These are phyloP conservation scores for Crotalaria pallida DNA, from an alignment of 306 rosid species.

Conservation along the genomic window DNA sequence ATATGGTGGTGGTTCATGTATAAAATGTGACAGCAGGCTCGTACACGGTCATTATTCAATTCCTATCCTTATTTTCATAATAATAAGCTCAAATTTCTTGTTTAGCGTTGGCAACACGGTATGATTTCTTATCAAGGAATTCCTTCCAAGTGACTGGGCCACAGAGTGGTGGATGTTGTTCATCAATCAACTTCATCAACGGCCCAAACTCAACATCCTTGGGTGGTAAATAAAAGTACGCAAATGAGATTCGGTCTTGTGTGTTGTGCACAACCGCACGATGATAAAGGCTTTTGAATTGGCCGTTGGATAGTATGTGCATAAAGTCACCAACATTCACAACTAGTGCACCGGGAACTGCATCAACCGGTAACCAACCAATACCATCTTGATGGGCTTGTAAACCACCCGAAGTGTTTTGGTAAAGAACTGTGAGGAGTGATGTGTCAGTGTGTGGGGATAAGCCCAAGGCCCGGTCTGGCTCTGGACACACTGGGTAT, in stretches of 20 bases:
- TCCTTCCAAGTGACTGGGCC: slow-evolving; percentile 44
- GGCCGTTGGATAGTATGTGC: slow-evolving; percentile 43
- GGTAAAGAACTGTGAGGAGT: slow-evolving; percentile 39
- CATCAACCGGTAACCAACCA: slow-evolving; percentile 43
- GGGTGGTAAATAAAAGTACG: slow-evolving; percentile 46
- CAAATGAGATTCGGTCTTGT: slow-evolving; percentile 25
- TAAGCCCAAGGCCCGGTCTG: slow-evolving; percentile 44
- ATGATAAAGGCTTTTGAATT: slow-evolving; percentile 28
- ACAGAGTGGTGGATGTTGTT: slow-evolving; percentile 25
- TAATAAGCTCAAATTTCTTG: background rate
- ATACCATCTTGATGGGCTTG: slow-evolving; percentile 15
- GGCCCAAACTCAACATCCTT: slow-evolving; percentile 26
- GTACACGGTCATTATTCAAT: background rate
- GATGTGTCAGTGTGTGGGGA: slow-evolving; percentile 57
- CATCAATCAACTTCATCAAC: slow-evolving; percentile 7
- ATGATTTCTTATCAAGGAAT: background rate
- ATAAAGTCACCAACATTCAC: slow-evolving; percentile 47
- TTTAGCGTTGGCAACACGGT: slow-evolving; percentile 24
- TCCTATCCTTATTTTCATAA: no score
- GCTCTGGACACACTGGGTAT: slow-evolving; percentile 53
- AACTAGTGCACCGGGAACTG: slow-evolving; percentile 28
- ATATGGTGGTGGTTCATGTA: no score
- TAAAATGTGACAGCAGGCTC: no score
- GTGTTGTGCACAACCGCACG: slow-evolving; percentile 36
- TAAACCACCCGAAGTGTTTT: slow-evolving; percentile 25